phyloP scores from a whole-genome alignment of 2,329 filamentous ascomycete species.

The Erysiphe neolycopersici region DNA sequence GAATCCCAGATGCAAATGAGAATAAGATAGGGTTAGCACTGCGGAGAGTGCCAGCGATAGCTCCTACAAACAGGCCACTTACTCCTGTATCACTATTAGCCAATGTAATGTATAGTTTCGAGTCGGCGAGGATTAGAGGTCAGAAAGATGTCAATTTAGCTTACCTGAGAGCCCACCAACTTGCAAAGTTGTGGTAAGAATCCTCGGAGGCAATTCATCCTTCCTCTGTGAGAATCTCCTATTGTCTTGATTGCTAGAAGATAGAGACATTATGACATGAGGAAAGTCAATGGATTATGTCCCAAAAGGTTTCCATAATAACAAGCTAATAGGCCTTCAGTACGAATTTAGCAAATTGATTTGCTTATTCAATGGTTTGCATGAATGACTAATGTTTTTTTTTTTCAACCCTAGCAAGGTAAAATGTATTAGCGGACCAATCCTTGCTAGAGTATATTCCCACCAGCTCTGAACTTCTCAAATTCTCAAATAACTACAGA shows the following conservation, averaged over 20 bases:
- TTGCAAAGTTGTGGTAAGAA: slow-evolving; percentile 26
- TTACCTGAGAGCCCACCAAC: slow-evolving; percentile 32
- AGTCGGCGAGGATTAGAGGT: too few species aligned
- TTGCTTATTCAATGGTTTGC: too few species aligned
- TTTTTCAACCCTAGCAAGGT: too few species aligned
- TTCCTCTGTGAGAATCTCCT: neutral
- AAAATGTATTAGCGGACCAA: neutral
- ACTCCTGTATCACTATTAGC: slow-evolving; percentile 18
- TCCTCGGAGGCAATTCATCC: slow-evolving; percentile 16
- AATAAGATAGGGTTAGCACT: slow-evolving; percentile 42
- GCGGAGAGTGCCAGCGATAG: slow-evolving; percentile 43
- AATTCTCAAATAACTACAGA: neutral
- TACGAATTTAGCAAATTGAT: too few species aligned
- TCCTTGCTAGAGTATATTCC: neutral
- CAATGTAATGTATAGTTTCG: too few species aligned
- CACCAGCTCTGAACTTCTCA: neutral
- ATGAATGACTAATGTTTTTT: neutral
- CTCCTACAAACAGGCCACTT: slow-evolving; percentile 35
- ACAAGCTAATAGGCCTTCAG: too few species aligned
- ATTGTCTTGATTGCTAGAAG: neutral
- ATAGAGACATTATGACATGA: neutral
- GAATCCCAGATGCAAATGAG: slow-evolving; percentile 42
- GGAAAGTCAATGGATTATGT: too few species aligned
- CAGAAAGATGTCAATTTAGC: neutral
- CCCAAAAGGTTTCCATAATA: too few species aligned